Conservation (phyloP, 768 basidiomycete species). For the Suillus luteus region DNA sequence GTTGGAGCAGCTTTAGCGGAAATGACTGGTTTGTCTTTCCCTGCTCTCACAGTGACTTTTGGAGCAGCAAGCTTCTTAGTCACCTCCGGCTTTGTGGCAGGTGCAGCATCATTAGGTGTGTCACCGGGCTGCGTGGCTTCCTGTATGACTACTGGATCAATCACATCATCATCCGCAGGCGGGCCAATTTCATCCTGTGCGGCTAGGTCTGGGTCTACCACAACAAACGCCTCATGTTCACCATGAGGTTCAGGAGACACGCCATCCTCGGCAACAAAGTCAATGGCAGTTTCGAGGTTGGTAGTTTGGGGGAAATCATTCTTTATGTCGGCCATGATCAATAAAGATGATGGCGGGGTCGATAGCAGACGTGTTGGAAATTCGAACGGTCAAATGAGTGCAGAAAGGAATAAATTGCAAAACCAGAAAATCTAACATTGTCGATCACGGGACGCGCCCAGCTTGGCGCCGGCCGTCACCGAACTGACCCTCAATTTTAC, state of each 20-base stretch:
- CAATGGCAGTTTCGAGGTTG: constrained; percentile 25
- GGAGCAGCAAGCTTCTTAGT: constrained; percentile 32
- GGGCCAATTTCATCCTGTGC: constrained; percentile 20
- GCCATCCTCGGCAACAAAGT: constrained; percentile 25
- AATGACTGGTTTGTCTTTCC: constrained; percentile 38
- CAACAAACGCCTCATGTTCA: constrained; percentile 43
- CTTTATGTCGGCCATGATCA: constrained; percentile 42
- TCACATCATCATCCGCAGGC: constrained; percentile 21
- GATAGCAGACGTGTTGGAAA: constrained; percentile 11
- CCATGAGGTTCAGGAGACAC: constrained; percentile 29
- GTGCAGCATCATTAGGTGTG: constrained; percentile 20
- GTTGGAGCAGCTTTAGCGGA: constrained; percentile 44
- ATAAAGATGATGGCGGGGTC: constrained; percentile 21
- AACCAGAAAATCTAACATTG: constrained; percentile 16
- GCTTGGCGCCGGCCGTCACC: constrained; percentile 12
- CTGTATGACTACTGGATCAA: constrained; percentile 20
- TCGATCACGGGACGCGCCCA: constrained; percentile 18
- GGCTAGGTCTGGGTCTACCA: constrained; percentile 31
- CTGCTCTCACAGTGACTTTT: constrained; percentile 25
- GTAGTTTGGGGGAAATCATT: constrained; percentile 20
- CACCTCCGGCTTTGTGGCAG: constrained; percentile 21
- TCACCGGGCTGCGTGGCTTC: constrained; percentile 30
- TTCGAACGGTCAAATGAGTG: constrained; percentile 13
- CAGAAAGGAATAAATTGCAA: constrained; percentile 16
- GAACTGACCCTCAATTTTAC: not conserved